Base-by-base conservation (phyloP, 345 rosid genomes). In the Hevea brasiliensis region DNA sequence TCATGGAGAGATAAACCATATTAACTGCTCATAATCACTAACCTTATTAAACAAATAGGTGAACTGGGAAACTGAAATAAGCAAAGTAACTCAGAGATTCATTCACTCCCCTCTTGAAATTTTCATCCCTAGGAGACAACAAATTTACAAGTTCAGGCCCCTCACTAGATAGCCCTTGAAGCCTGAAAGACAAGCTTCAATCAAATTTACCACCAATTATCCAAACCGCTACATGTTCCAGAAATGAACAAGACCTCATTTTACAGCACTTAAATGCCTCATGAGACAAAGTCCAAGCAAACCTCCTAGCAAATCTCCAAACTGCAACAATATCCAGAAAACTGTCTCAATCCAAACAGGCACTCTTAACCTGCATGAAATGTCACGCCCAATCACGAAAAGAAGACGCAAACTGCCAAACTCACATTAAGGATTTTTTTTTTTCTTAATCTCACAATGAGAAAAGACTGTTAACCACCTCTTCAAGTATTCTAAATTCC, bases 181-280 rank as follows among this genome's bases (percentile, higher is more conserved):
- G 75, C 61, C 66, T 50, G 61, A 61, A 24, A 74, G 27, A 67
- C 68, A 62, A 64, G 62, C 48, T 72, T 74, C 70, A 70, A 69
- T 53, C 60, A 73, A 41, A 6, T 9, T 45, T 72, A 44, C 48
- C 63, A 53, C 10, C 59, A 71, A 50, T 18, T 41, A 61, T 65
- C 62, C 74, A 69, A 48, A 44, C 51, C 8, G 35, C 69, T 17
- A 50, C 73, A 32, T 68, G 79, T 64, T 70, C 35, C 72, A 69
- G 41, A 66, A 35, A 72, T 67, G 62, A 58, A 68, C 37, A 8
- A 58, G 27, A 35, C 54, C 45, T 65, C 75, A 58, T 44, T 77
- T 47, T 50, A 50, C 42, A 72, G 54, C 58, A 67, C 67, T 48
- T 21, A 63, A 66, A 48, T 60, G 37, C 63, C 61, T 48, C 44